phyloP scores from a whole-genome alignment of 352 stramenopile species.

The Pythium phragmiticola region DNA sequence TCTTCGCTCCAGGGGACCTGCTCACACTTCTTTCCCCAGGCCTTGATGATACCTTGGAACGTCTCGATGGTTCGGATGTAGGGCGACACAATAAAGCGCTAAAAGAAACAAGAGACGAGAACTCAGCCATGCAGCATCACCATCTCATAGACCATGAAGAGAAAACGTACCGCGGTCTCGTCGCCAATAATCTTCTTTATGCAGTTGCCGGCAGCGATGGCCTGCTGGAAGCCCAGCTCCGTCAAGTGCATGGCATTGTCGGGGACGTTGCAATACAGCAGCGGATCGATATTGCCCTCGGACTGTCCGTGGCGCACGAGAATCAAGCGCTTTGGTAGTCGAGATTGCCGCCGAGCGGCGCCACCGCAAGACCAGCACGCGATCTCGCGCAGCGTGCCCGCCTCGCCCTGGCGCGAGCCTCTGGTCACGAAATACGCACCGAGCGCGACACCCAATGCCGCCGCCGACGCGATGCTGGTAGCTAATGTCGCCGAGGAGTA shows the following conservation, averaged over 20 bases:
- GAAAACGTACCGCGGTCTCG: conserved; percentile 28
- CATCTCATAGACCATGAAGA: background rate
- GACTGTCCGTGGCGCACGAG: conserved; percentile 84
- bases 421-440: conserved; percentile 30
- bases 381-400: conserved; percentile 10
- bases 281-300: conserved; percentile 84
- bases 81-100: conserved; percentile 85
- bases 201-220: conserved; percentile 54
- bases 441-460: conserved; percentile 41
- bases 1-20: conserved; percentile 79
- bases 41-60: conserved; percentile 78
- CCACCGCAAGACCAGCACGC: conserved; percentile 23
- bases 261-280: conserved; percentile 67
- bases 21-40: conserved; percentile 53
- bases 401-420: background rate
- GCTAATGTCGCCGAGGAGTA: conserved; percentile 45
- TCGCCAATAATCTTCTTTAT: conserved; percentile 82
- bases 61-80: conserved; percentile 88
- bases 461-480: conserved; percentile 42
- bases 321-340: conserved; percentile 73
- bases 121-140: no score
- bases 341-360: conserved; percentile 30
- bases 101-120: background rate
- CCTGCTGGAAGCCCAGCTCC: conserved; percentile 73
- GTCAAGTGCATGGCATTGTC: conserved; percentile 88